A percentile compares a stretch with the other conserved stretches of the same genome.
These are phyloP conservation scores for sunflower (Helianthus annuus) DNA, from an alignment of 129 eudicot species.

Conservation along the genomic window DNA sequence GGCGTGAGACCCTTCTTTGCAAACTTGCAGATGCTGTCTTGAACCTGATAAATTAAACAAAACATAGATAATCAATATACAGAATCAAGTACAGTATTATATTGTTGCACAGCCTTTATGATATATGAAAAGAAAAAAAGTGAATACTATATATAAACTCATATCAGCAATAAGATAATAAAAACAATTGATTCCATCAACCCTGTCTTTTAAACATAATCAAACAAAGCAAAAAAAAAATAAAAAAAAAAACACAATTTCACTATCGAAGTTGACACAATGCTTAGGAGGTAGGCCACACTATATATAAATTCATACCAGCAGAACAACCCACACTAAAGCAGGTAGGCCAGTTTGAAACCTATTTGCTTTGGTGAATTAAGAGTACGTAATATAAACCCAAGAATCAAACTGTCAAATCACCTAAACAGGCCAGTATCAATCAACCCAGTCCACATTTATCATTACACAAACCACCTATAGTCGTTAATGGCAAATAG, in stretches of 20 bases:
- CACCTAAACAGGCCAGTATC: too few relatives aligned
- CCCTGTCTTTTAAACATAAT: neutral
- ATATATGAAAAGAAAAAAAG: neutral
- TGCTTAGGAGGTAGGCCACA: neutral
- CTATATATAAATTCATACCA: too few relatives aligned
- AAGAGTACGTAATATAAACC: neutral
- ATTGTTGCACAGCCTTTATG: too few relatives aligned
- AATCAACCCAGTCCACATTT: too few relatives aligned
- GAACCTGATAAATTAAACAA: conserved; percentile 36
- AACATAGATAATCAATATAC: neutral
- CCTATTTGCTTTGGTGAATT: too few relatives aligned
- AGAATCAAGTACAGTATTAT: neutral
- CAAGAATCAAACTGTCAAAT: too few relatives aligned
- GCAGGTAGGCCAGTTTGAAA: too few relatives aligned
- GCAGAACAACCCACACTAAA: too few relatives aligned
- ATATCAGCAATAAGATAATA: neutral
- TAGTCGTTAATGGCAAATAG: too few relatives aligned
- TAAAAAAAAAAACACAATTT: neutral
- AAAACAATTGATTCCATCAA: neutral
- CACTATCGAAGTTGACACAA: neutral
- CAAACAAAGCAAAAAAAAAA: neutral
- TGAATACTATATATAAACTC: neutral
- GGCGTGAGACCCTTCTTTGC: conserved; percentile 72
- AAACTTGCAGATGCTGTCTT: conserved; percentile 64
- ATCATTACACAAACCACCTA: too few relatives aligned